Conservation (phyloP, 2,329 filamentous ascomycete genomes). For the Pyrenochaeta sp. region DNA sequence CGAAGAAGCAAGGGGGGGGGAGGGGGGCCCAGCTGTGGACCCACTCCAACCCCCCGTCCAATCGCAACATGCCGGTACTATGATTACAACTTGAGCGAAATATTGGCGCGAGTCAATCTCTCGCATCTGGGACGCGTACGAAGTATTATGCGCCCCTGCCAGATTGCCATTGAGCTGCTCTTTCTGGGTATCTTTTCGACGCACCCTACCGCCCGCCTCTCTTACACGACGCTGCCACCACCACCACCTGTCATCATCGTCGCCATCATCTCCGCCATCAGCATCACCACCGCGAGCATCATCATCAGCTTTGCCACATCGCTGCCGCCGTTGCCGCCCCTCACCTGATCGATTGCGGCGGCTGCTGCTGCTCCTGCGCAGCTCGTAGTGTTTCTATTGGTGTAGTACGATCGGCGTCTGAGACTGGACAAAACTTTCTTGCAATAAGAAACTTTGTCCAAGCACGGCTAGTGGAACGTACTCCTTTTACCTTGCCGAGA, state of each 20-base stretch:
- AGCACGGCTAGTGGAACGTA: conserved; percentile 36
- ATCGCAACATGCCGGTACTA: conserved; percentile 34
- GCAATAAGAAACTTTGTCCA: conserved; percentile 38
- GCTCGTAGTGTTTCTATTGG: conserved; percentile 10
- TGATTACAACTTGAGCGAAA: conserved; percentile 31
- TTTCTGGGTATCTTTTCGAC: conserved; percentile 26
- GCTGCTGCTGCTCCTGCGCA: background rate
- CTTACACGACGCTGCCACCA: conserved; percentile 24
- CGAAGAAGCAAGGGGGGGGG: conserved; percentile 38
- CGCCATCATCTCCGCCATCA: background rate
- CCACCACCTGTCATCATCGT: conserved; percentile 5
- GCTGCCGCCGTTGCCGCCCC: background rate
- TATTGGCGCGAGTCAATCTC: conserved; percentile 40
- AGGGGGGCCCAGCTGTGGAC: conserved; percentile 28
- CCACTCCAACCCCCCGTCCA: conserved; percentile 27
- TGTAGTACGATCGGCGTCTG: conserved; percentile 32
- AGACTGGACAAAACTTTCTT: conserved; percentile 35
- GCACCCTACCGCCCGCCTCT: conserved; percentile 19
- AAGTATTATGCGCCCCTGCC: conserved; percentile 27
- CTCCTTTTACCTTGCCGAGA: conserved; percentile 40
- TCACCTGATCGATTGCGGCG: background rate
- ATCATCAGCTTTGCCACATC: background rate
- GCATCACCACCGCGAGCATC: background rate
- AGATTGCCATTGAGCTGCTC: conserved; percentile 16
- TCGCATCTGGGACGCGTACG: conserved; percentile 30